These are phyloP conservation scores for Xylaria cubensis DNA, from an alignment of 495 filamentous ascomycete species.

Conservation along the genomic window DNA sequence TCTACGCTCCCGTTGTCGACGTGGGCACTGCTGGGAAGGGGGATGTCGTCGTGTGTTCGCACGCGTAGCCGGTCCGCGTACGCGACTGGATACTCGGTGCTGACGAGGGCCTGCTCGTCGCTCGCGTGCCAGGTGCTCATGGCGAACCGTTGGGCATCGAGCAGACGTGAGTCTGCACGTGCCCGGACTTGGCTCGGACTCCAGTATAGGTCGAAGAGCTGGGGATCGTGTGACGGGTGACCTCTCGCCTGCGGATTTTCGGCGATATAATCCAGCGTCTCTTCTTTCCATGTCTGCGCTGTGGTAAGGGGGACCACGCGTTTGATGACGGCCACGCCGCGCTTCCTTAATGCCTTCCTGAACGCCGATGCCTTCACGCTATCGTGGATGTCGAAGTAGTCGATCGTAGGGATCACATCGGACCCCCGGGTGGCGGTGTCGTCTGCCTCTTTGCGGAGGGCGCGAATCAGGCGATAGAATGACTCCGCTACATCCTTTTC, in stretches of 20 bases:
- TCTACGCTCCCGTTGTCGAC: conserved; percentile 84
- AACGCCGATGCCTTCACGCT: conserved; percentile 51
- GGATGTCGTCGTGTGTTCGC: conserved; percentile 66
- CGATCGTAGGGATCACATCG: conserved; percentile 65
- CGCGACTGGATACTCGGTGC: conserved; percentile 63
- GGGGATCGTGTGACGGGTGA: conserved; percentile 54
- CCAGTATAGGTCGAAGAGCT: conserved; percentile 88
- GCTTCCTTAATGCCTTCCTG: conserved; percentile 55
- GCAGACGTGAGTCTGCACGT: conserved; percentile 73
- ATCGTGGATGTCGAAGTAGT: conserved; percentile 63
- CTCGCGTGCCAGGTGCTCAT: conserved; percentile 79
- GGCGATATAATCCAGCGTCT: conserved; percentile 61
- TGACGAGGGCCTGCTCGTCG: conserved; percentile 67
- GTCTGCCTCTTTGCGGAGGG: conserved; percentile 61
- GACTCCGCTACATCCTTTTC: conserved; percentile 65
- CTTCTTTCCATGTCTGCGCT: conserved; percentile 59
- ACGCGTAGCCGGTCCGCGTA: conserved; percentile 86
- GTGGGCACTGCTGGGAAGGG: conserved; percentile 63
- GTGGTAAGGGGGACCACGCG: conserved; percentile 63
- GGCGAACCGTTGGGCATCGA: conserved; percentile 74
- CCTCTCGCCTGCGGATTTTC: conserved; percentile 56
- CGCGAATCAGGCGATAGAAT: conserved; percentile 70
- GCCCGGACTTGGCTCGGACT: conserved; percentile 75
- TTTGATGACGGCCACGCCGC: conserved; percentile 68
- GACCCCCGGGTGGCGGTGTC: conserved; percentile 48